These are phyloP conservation scores for Phascolomyces articulosus DNA, from an alignment of 371 early-diverging fungal genomes.

Conservation along the genomic window DNA sequence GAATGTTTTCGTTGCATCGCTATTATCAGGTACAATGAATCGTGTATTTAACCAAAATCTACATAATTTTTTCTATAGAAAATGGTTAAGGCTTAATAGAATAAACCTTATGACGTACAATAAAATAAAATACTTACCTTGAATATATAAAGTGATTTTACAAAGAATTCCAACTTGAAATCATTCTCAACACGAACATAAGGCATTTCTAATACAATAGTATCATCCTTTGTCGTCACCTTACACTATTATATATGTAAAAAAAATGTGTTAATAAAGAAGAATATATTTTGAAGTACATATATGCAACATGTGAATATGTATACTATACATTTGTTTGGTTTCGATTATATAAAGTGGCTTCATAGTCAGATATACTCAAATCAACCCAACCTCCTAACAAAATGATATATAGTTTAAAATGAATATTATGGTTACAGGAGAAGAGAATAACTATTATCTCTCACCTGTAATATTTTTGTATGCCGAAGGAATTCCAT, in stretches of 20 bases:
- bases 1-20: slow-evolving; percentile 18
- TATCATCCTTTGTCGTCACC: slow-evolving; percentile 14
- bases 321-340: neutral
- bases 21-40: slow-evolving; percentile 33
- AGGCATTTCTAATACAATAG: slow-evolving; percentile 29
- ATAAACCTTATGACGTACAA: neutral
- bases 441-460: too few relatives aligned
- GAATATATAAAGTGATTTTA: slow-evolving; percentile 29
- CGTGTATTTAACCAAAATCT: slow-evolving; percentile 58
- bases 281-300: too few relatives aligned
- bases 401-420: neutral
- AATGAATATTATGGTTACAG: too few relatives aligned
- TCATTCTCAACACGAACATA: slow-evolving; percentile 42
- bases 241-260: neutral
- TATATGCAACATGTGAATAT: too few relatives aligned
- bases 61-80: slow-evolving; percentile 27
- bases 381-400: neutral
- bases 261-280: too few relatives aligned
- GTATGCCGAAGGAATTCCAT: neutral
- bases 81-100: neutral
- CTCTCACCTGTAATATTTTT: neutral
- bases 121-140: slow-evolving; percentile 13
- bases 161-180: slow-evolving; percentile 50
- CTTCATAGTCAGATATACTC: neutral
- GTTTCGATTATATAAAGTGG: neutral